Base-by-base conservation (phyloP, 495 filamentous ascomycete genomes). In the Penicillium chermesinum region DNA sequence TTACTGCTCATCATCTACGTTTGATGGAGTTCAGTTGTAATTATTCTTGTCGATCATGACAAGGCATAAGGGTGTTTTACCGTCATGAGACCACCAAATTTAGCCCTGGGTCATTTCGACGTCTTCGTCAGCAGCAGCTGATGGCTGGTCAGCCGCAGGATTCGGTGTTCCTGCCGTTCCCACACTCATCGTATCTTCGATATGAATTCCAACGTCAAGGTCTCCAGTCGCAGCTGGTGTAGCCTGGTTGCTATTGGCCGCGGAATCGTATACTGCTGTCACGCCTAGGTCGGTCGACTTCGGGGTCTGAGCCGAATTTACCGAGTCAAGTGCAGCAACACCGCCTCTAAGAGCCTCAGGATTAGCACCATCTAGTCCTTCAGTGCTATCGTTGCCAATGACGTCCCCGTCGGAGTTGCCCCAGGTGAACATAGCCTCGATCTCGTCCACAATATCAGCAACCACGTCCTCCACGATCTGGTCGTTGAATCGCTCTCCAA, bases 391-490 rank as follows among this genome's bases (percentile, higher is more conserved):
- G 34, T 66, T 67, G 12, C 51, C 55, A 30, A 72, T 63, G 17
- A 72, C 57, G 33, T 72, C 58, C 21, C 65, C 65, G 27, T 73
- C 66, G 16, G 70, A 55, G n/a, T 65, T 66, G 15, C 72, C 67
- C 72, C 72, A 75, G 7, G 71, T 62, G 14, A 69, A 59, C 72
- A 75, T 75, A 14, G 72, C 72, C 38, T 91, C 88, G 38, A 91
- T 85, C 63, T 96, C 91, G 62, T 98, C 94, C 13, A 95, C 75
- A 30, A 97, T 76, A 64, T 96, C 91, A 57, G 89, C 95, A 32
- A 91, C 72, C 7, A 96, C 77, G 61, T 97, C 94, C 67, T 99
- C 94, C 2, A 86, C 91, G 52, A 97, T 91, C 70, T 96, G 91
- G 63, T 97, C 93, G 57, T 87, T 79, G 66, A 89, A 97, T 9